A percentile compares a stretch with the other conserved stretches of the same genome.
phyloP scores from a whole-genome alignment of 2,329 filamentous ascomycete genomes.

The Diplodia seriata region DNA sequence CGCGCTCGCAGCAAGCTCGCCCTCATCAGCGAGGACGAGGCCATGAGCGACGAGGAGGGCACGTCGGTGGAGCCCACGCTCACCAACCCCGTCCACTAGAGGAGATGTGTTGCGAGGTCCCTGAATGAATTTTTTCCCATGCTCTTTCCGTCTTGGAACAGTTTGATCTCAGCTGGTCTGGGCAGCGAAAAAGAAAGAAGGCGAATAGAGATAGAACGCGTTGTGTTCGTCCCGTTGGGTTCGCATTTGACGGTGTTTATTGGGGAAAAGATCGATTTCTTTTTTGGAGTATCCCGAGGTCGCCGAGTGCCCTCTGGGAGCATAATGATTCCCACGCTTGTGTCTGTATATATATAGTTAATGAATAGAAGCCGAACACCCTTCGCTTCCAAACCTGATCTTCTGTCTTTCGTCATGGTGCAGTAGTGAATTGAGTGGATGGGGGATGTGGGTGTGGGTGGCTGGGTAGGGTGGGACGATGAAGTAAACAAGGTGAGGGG shows the following conservation, averaged over 20 bases:
- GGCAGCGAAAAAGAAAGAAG: conserved; percentile 9
- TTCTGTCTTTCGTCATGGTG: neutral
- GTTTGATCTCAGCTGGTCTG: conserved; percentile 21
- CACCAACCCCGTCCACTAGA: conserved; percentile 12
- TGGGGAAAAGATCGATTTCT: conserved; percentile 5
- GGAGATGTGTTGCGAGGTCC: neutral
- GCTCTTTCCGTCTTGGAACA: conserved; percentile 19
- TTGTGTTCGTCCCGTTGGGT: neutral
- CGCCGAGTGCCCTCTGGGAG: neutral
- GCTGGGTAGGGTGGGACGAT: neutral
- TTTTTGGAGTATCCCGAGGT: neutral
- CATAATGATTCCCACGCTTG: conserved; percentile 25
- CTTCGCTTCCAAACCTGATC: neutral
- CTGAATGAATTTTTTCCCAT: conserved; percentile 9
- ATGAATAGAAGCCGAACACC: conserved; percentile 5
- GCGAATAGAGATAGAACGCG: neutral
- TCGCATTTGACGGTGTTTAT: conserved; percentile 8
- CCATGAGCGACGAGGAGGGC: conserved; percentile 9
- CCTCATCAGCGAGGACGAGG: conserved; percentile 18
- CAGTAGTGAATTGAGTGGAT: neutral
- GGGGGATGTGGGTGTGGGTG: neutral
- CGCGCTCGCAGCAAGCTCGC: conserved; percentile 52
- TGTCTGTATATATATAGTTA: conserved; percentile 23
- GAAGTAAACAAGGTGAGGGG: neutral
- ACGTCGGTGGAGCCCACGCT: conserved; percentile 9